Evolutionary conservation across 2,329 filamentous ascomycete species (phyloP).

Genomic region (Xylaria sp.): DNA sequence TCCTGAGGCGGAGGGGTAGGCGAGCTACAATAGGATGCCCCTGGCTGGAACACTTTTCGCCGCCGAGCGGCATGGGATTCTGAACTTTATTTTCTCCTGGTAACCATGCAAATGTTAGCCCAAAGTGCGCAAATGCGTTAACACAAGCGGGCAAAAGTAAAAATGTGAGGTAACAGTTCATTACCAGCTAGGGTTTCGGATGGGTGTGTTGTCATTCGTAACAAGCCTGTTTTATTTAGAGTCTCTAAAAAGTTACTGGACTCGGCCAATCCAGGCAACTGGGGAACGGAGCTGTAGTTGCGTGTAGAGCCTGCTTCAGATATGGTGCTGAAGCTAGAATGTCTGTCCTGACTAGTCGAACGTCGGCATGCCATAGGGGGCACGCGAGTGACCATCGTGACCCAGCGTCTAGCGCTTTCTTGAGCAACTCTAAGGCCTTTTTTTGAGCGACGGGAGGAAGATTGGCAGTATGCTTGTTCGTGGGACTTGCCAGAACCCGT

Average conservation of each 20-base stretch:
- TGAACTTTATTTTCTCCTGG: conserved; percentile 22
- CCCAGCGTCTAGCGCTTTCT: conserved; percentile 4
- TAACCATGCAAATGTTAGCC: conserved; percentile 10
- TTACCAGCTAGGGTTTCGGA: conserved; percentile 16
- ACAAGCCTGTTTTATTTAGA: conserved; percentile 21
- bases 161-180: neutral
- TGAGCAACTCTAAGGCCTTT: neutral
- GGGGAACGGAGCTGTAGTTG: conserved; percentile 26
- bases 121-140: too few species aligned
- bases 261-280: conserved; percentile 31
- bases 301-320: conserved; percentile 12
- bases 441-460: conserved; percentile 5
- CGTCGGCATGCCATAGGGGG: neutral
- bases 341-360: conserved; percentile 11
- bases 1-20: conserved; percentile 15
- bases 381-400: conserved; percentile 17
- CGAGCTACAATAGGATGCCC: neutral
- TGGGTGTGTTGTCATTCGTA: conserved; percentile 16
- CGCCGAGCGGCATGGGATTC: neutral
- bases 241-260: conserved; percentile 23
- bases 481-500: conserved; percentile 8
- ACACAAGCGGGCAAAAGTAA: neutral
- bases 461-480: conserved; percentile 1
- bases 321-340: conserved; percentile 24
- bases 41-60: neutral